These are phyloP conservation scores for Cajanus cajan DNA, from an alignment of 306 rosid species.

Conservation along the genomic window DNA sequence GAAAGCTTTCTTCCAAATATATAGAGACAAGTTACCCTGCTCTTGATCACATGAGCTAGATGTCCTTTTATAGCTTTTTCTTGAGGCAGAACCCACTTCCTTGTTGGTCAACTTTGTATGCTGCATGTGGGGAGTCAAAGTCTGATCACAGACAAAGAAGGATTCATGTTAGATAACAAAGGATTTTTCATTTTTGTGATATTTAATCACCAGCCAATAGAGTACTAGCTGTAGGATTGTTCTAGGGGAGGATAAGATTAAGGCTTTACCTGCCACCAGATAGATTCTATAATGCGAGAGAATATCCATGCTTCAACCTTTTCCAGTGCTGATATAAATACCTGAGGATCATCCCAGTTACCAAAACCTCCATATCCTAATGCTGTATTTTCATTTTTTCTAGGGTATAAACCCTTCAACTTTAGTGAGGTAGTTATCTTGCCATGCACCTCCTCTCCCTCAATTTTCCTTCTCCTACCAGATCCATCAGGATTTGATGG, in stretches of 20 bases:
- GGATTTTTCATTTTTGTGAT: background rate
- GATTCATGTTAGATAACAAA: conserved; percentile 22
- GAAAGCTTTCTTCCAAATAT: conserved; percentile 80
- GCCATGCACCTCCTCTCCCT: conserved; percentile 38
- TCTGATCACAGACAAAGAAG: conserved; percentile 42
- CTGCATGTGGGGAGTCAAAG: conserved; percentile 83
- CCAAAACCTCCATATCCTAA: conserved; percentile 43
- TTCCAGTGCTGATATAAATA: conserved; percentile 57
- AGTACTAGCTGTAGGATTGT: background rate
- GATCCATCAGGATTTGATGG: conserved; percentile 39
- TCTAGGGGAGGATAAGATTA: conserved; percentile 13
- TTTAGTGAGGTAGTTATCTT: conserved; percentile 38
- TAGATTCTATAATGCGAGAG: conserved; percentile 75
- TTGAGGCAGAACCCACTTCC: conserved; percentile 38
- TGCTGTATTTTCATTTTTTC: conserved; percentile 37
- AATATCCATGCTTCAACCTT: conserved; percentile 87
- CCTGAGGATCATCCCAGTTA: conserved; percentile 59
- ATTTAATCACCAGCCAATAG: background rate
- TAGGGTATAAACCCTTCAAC: conserved; percentile 52
- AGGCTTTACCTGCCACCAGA: conserved; percentile 83
- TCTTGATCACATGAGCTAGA: conserved; percentile 55
- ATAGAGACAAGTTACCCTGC: conserved; percentile 61
- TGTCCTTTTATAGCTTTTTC: conserved; percentile 44
- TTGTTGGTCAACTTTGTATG: conserved; percentile 40
- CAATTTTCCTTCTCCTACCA: conserved; percentile 41